Evolutionary conservation across 495 filamentous ascomycete genomes (phyloP), one percentile per base, ranked within the genome.

Genomic region (Aspergillus cavernicola): DNA sequence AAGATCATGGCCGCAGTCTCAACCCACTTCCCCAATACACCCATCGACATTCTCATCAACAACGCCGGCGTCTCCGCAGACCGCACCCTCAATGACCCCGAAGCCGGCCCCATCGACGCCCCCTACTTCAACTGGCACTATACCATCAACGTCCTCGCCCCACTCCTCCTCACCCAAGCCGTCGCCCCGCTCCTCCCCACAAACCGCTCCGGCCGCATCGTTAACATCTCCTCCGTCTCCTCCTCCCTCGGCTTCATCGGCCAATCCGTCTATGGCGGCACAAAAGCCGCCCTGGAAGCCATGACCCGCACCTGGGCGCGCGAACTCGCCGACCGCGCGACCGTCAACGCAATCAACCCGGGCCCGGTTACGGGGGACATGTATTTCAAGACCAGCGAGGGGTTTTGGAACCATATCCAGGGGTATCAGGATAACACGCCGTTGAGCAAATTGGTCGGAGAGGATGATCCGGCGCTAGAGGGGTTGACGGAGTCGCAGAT

Each of bases 291-390:
- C 0, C 60, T 96, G 28, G 92, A 97, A 56, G 80, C 86, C n/a
- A 93, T 96, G 90, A 95, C 90, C 10, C 77, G 92, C 8, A 90
- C 88, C 2, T 97, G 91, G 92, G 75, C 84, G 0, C 78, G 88
- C 16, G 92, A 97, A 70, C 72, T 97, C 31, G 75, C 82, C 2
- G 86, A 93, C 65, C 73, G 83, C 7, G 80, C 78, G 0, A 97
- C 91, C 0, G 90, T 95, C 32, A 97, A 96, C 64, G 82, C 86
- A 0, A 76, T 97, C 32, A 97, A 96, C 70, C 92, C 91, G 0
- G 91, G 92, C 0, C 90, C 91, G 0, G 90, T 93, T 0, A 80
- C 83, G 42, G 90, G 88, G 6, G 89, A 92, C 50, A 93, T 87
- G 85, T 86, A 82, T 44, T 68, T 70, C n/a, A 60, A 59, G 13